Base-by-base conservation (phyloP, 2,329 filamentous ascomycete species). In the Trichoderma atrobrunneum region DNA sequence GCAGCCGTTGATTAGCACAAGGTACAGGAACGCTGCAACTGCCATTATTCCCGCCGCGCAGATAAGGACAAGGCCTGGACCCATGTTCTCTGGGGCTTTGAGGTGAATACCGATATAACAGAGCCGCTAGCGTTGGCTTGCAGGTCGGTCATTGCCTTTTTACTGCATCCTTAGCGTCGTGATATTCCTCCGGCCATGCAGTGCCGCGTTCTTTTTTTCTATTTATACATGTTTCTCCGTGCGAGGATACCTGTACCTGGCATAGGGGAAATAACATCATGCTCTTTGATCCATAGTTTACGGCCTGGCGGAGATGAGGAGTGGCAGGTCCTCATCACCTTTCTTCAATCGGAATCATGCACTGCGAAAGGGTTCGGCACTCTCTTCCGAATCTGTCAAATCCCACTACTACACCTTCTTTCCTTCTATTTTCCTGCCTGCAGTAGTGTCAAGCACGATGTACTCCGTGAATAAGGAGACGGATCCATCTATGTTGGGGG, bases 401-500 rank as follows among this genome's bases (percentile, higher is more conserved):
- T 60, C 24, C 18, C 51, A 24, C 48, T 16, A 14, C 51, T 43
- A 43, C 39, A n/a, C 16, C 39, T 43, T 43, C 21, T 10, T 30
- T 43, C 51, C 39, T 36, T 57, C 34, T 43, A 5, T 30, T n/a
- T 48, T n/a, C 24, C 48, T 7, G 24, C 21, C 39, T 28, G 54
- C 12, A 30, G 18, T 59, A 51, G 56, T 69, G 5, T n/a, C 14
- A 32, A 34, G 57, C 11, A 60, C 48, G 21, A 54, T 24, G 48
- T 54, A 4, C 48, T 54, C 48, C 48, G 18, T 54, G 48, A 24
- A 65, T 66, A 69, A 48, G 64, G 51, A 28, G 36, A 43, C 12
- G 56, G 28, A 28, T 69, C 65, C 65, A 69, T 60, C 34, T 67
- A 67, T 32, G 39, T 65, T 57, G 64, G 64, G 64, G 64, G 54